phyloP scores from a whole-genome alignment of 768 basidiomycete species.

The Lactarius psammicola region DNA sequence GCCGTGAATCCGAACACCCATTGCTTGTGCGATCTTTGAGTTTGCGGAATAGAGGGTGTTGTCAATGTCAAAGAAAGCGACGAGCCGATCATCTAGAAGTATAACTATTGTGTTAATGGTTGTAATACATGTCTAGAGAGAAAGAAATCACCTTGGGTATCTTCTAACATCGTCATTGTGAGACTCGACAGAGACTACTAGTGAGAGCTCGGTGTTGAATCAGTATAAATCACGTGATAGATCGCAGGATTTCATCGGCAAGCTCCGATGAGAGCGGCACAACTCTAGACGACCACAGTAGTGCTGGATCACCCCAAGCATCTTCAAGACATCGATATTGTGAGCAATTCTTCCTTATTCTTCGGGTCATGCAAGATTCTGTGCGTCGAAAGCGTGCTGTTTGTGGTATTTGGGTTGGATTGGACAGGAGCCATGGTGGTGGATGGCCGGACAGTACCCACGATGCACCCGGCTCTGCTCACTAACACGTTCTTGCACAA shows the following conservation, averaged over 20 bases:
- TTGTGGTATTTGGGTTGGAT: conserved; percentile 14
- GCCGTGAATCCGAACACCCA: conserved; percentile 81
- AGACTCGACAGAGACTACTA: too few relatives aligned
- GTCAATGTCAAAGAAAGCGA: conserved; percentile 85
- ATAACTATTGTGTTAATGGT: background rate
- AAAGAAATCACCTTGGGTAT: conserved; percentile 14
- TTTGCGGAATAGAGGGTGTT: conserved; percentile 84
- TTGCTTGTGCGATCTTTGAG: conserved; percentile 69
- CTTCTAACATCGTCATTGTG: conserved; percentile 17
- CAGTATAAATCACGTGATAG: conserved; percentile 8
- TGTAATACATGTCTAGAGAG: background rate
- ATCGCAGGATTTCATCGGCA: conserved; percentile 6
- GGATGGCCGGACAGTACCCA: conserved; percentile 36
- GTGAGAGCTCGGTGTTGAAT: background rate
- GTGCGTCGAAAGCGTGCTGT: background rate
- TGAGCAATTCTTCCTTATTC: conserved; percentile 38
- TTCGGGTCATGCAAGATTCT: background rate
- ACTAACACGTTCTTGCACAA: background rate
- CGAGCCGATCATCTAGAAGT: conserved; percentile 50
- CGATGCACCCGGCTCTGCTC: conserved; percentile 37
- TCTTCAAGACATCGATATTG: conserved; percentile 46
- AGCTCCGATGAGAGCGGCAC: conserved; percentile 15
- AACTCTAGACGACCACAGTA: conserved; percentile 24
- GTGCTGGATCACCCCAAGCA: conserved; percentile 33
- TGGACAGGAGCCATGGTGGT: conserved; percentile 29